Evolutionary conservation across 1,284 basidiomycete species (phyloP), one percentile per base, ranked within the genome.

Genomic region (Ustilago loliicola): DNA sequence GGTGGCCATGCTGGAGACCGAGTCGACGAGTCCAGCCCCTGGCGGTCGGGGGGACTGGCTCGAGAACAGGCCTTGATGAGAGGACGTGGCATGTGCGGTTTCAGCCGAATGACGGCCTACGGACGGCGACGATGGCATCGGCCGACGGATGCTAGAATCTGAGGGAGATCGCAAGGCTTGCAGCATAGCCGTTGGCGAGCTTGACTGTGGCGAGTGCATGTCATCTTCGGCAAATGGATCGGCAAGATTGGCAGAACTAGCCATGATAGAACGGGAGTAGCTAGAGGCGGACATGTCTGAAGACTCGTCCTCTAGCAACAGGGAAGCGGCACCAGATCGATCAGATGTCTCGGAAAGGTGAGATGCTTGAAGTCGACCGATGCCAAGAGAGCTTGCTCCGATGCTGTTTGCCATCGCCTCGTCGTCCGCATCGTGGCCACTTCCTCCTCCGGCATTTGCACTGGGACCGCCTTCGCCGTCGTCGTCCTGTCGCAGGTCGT

Each of bases 191-290:
- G 45, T 29, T 11, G 51, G 19, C n/a, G 32, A n/a, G 34, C 17
- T 23, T 7, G 30, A 30, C 11, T n/a, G 40, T 11, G 42, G 11
- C 7, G 60, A 21, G 15, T 1, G 59, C 1, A 42, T 3, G 11
- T 61, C 63, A 9, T 73, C 71, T 11, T 69, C 25, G 7, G 62
- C 63, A 29, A 80, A 80, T 10, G 79, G 79, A 38, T 80, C 79
- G 38, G 70, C 79, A 8, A 80, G 66, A 36, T 74, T 57, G 3
- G 79, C 79, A 3, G 79, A 80, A 61, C 79, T 80, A 19, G 79
- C 68, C 55, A 64, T 48, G 61, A 78, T 77, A 19, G 72, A 63
- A 45, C 61, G 59, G 0, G 69, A 56, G 27, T 61, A 52, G 32
- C 21, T 42, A 0, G 67, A 74, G 5, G 57, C 50, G 10, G 58